Conservation (phyloP, 2,329 filamentous ascomycete genomes). For the Aspergillus fijiensis region DNA sequence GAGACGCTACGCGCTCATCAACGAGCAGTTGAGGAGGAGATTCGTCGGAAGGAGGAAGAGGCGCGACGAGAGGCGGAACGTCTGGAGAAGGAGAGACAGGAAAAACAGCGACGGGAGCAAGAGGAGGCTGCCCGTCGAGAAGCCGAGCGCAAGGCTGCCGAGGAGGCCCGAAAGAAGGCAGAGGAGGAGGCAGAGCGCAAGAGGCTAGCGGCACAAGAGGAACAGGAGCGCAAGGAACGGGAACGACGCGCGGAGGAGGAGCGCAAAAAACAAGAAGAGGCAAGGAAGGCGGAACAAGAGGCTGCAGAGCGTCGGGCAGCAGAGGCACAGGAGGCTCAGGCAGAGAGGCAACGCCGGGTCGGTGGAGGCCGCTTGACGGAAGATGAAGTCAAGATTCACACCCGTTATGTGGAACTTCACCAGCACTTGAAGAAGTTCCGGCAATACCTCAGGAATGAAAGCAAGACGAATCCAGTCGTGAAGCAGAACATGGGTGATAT, state of each 20-base stretch:
- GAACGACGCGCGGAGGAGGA: conserved; percentile 33
- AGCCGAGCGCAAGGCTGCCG: conserved; percentile 46
- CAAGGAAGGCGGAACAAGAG: conserved; percentile 30
- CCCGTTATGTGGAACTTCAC: conserved; percentile 60
- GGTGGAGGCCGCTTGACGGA: conserved; percentile 31
- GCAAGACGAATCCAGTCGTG: conserved; percentile 56
- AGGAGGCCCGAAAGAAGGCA: conserved; percentile 34
- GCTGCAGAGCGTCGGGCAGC: conserved; percentile 26
- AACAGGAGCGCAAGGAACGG: conserved; percentile 35
- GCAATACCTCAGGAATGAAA: conserved; percentile 54
- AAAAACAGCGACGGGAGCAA: conserved; percentile 31
- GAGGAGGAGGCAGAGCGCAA: conserved; percentile 35
- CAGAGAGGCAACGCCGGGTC: conserved; percentile 29
- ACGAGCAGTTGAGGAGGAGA: conserved; percentile 40
- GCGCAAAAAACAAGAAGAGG: conserved; percentile 33
- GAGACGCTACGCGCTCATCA: conserved; percentile 52
- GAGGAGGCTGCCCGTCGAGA: conserved; percentile 42
- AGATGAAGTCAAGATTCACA: conserved; percentile 45
- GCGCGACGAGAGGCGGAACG: conserved; percentile 37
- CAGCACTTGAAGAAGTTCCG: conserved; percentile 63
- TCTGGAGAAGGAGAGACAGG: conserved; percentile 33
- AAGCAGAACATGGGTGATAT: conserved; percentile 70
- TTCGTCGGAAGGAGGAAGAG: conserved; percentile 37
- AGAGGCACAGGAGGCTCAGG: conserved; percentile 29
- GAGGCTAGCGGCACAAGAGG: conserved; percentile 40